Evolutionary conservation across 257 asterid genomes (phyloP), one percentile per base, ranked within the genome.

Genomic region (Echium plantagineum): DNA sequence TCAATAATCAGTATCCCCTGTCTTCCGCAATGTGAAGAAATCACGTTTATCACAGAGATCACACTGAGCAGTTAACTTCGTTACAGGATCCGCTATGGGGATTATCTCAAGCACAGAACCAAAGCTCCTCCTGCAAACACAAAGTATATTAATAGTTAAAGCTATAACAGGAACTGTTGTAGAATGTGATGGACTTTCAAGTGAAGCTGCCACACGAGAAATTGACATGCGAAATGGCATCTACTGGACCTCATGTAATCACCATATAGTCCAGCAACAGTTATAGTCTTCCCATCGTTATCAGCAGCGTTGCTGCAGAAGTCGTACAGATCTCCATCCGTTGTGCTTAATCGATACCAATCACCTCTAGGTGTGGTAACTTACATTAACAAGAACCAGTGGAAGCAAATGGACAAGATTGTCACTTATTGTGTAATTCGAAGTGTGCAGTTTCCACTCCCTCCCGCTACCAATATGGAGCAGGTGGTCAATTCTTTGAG

Each of bases 321-420:
- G 62, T 84, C 90, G 47, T 83, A 86, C 52, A 89, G 85, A 78
- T 89, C 97, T 17, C 69, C 83, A 24, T 89, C 89, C 89, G 89
- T 70, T 86, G 96, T 55, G 97, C 98, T 76, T 89, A 96, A 38
- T 93, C 98, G 56, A 93, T 86, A 57, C 98, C 96, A 66, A 93
- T 89, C 69, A 93, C 97, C 28, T 89, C 89, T 52, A 80, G 69
- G 82, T 76, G 80, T 55, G 66, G 63, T 52, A 54, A 55, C 15
- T 15, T 55, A 19, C 1, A 22, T 72, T 66, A 60, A 53, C 18
- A 32, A 48, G 47, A 52, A 58, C 6, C 15, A n/a, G n/a, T 24
- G 26, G 26, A 24, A 24, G 26, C 26, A n/a, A n/a, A n/a, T n/a
- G n/a, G n/a, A n/a, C n/a, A n/a, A n/a, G n/a, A n/a, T n/a, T n/a